Percentiles rank a stretch among this genome's conserved stretches.
phyloP scores from a whole-genome alignment of 345 rosid species.

The Lumnitzera littorea region DNA sequence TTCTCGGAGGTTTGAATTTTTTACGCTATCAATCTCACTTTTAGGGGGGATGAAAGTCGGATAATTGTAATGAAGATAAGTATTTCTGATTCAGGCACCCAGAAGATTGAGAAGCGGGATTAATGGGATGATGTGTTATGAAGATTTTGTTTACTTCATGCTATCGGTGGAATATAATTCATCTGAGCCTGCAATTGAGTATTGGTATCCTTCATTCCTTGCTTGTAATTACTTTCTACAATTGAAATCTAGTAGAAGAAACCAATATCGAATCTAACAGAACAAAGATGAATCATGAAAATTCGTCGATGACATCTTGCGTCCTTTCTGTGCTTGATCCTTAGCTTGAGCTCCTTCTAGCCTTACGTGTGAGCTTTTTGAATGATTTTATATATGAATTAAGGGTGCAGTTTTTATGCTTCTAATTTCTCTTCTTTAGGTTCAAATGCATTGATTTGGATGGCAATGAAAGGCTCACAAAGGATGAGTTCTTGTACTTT shows the following conservation, averaged over 20 bases:
- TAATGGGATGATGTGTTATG: slow-evolving; percentile 33
- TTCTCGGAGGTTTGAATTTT: slow-evolving; percentile 2
- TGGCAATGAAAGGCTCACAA: slow-evolving; percentile 26
- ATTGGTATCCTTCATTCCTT: slow-evolving; percentile 13
- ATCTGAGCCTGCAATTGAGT: slow-evolving; percentile 28
- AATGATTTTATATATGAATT: neutral
- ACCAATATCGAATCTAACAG: no score
- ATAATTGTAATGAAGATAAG: neutral
- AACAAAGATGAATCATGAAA: no score
- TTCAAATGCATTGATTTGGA: slow-evolving; percentile 31
- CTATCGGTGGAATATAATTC: slow-evolving; percentile 27
- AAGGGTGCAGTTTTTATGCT: neutral
- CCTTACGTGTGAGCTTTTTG: neutral
- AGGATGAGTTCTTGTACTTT: slow-evolving; percentile 26
- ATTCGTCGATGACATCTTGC: no score
- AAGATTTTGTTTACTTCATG: slow-evolving; percentile 29
- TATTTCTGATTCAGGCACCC: slow-evolving; percentile 7
- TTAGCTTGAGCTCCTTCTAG: neutral
- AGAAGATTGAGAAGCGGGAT: slow-evolving; percentile 22
- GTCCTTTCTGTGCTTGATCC: no score
- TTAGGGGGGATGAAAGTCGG: slow-evolving; percentile 12
- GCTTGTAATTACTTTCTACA: neutral
- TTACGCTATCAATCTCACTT: no score
- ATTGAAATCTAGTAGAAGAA: neutral
- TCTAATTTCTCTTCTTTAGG: slow-evolving; percentile 10